phyloP scores from a whole-genome alignment of 345 rosid species.

The Melaleuca quinquenervia region DNA sequence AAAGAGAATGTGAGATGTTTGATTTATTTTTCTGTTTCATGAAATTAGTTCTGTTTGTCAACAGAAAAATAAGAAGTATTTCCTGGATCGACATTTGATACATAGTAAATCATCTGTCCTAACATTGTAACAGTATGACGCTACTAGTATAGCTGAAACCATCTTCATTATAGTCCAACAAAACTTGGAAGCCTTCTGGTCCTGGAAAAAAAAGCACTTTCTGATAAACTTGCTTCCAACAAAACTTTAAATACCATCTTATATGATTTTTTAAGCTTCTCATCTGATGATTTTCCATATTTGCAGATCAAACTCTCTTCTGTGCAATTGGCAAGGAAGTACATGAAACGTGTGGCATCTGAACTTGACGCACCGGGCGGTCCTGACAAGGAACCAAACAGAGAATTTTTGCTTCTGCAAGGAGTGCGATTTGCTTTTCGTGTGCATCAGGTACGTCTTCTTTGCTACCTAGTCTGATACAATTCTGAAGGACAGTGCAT shows the following conservation, averaged over 20 bases:
- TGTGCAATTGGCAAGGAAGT: constrained; percentile 86
- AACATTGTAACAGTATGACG: neutral
- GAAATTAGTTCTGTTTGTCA: neutral
- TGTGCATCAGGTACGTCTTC: constrained; percentile 71
- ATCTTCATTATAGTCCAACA: neutral
- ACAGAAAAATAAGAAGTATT: neutral
- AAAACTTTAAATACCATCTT: neutral
- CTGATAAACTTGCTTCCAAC: neutral
- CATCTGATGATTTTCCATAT: neutral
- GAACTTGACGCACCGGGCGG: constrained; percentile 76
- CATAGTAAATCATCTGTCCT: neutral
- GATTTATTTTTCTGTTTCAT: neutral
- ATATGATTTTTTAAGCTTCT: neutral
- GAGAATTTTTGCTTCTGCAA: constrained; percentile 90
- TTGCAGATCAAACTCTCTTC: constrained; percentile 93
- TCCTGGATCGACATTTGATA: neutral
- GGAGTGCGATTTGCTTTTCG: constrained; percentile 95
- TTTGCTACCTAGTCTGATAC: neutral
- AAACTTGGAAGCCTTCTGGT: neutral
- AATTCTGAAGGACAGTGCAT: neutral
- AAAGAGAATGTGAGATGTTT: neutral
- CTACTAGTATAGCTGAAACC: neutral
- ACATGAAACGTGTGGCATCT: constrained; percentile 84
- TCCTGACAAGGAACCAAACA: constrained; percentile 83
- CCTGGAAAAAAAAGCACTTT: neutral